Conservation (phyloP, 2,329 filamentous ascomycete genomes). For the Fusarium nodosum region DNA sequence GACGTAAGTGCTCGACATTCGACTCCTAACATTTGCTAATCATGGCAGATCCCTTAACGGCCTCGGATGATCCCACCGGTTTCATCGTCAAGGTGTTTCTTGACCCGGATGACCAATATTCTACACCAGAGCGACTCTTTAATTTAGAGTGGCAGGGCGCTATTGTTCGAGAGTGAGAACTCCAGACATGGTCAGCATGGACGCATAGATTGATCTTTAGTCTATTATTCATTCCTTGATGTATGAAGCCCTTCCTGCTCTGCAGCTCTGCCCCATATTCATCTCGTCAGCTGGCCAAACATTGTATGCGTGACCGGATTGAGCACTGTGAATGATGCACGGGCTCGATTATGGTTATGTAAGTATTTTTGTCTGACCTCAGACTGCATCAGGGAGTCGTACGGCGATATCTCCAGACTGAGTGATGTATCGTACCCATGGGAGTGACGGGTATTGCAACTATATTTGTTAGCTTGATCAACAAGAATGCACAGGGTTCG, state of each 20-base stretch:
- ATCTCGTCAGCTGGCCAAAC: conserved; percentile 27
- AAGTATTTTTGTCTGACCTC: conserved; percentile 51
- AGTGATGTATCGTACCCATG: conserved; percentile 99
- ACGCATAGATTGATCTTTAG: conserved; percentile 38
- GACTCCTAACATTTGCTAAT: conserved; percentile 9
- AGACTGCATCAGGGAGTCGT: conserved; percentile 89
- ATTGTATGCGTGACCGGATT: conserved; percentile 12
- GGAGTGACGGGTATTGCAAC: conserved; percentile 97
- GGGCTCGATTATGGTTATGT: conserved; percentile 37
- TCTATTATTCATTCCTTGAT: conserved; percentile 49
- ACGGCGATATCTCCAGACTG: conserved; percentile 98
- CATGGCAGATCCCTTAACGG: conserved; percentile 44
- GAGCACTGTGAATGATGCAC: conserved; percentile 7
- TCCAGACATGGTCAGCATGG: neutral
- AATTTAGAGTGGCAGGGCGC: conserved; percentile 48
- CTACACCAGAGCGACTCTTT: conserved; percentile 43
- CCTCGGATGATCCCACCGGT: conserved; percentile 49
- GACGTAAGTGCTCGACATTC: conserved; percentile 46
- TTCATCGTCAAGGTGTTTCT: conserved; percentile 54
- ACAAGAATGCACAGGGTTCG: conserved; percentile 49
- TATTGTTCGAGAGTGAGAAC: conserved; percentile 45
- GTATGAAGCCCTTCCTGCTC: conserved; percentile 40
- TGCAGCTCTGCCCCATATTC: conserved; percentile 36
- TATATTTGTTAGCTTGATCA: conserved; percentile 55
- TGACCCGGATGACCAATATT: conserved; percentile 52